phyloP scores from a whole-genome alignment of 2,329 filamentous ascomycete species.

The Venturia pyrina region DNA sequence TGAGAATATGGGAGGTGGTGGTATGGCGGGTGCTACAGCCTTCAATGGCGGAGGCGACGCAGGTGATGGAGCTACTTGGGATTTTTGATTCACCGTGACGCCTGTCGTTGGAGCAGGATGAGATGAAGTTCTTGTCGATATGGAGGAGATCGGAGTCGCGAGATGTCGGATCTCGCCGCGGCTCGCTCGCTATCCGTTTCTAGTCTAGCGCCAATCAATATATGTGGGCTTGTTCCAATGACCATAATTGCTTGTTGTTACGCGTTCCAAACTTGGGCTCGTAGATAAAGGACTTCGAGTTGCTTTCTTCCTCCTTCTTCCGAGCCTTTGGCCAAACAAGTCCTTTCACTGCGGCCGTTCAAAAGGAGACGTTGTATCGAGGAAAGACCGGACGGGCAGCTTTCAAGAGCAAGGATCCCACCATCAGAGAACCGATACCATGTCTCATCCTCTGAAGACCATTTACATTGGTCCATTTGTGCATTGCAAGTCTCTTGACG shows the following conservation, averaged over 20 bases:
- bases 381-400: not conserved
- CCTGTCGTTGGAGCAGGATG: too few relatives aligned
- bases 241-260: conserved; percentile 1
- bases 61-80: too few relatives aligned
- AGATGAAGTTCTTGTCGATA: not conserved
- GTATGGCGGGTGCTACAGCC: too few relatives aligned
- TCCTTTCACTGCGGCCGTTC: too few relatives aligned
- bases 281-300: conserved; percentile 6
- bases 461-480: conserved; percentile 55
- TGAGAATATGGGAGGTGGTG: too few relatives aligned
- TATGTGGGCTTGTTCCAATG: not conserved
- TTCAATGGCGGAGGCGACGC: too few relatives aligned
- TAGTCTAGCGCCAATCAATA: not conserved
- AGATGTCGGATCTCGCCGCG: conserved; percentile 1
- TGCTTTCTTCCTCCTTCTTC: not conserved
- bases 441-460: conserved; percentile 16
- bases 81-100: too few relatives aligned
- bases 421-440: not conserved
- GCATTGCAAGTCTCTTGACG: conserved; percentile 39
- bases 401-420: conserved; percentile 1
- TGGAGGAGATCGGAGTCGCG: not conserved
- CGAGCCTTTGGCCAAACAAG: too few relatives aligned
- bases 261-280: not conserved
- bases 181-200: not conserved
- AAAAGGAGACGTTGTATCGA: too few relatives aligned